These are phyloP conservation scores for Magnusiomyces sp. DNA, from an alignment of 1,139 yeast genomes.

Conservation along the genomic window DNA sequence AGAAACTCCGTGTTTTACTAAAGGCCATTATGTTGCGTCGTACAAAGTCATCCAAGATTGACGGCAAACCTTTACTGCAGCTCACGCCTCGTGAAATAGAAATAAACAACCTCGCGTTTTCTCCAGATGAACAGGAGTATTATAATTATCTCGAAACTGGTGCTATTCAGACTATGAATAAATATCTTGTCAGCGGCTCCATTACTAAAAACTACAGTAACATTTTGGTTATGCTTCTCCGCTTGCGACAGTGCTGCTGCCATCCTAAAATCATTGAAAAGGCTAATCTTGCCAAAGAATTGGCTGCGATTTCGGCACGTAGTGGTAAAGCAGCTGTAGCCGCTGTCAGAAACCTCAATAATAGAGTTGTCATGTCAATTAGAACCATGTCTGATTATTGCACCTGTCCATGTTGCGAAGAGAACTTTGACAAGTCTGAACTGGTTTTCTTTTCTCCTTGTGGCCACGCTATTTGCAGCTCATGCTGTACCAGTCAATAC, in stretches of 20 bases:
- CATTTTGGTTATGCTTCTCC: conserved; percentile 62
- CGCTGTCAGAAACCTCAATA: conserved; percentile 17
- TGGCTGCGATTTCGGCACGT: conserved; percentile 11
- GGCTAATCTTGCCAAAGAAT: conserved; percentile 34
- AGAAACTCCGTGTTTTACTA: conserved; percentile 62
- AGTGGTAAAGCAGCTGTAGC: conserved; percentile 16
- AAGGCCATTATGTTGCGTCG: conserved; percentile 74
- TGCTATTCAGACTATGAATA: conserved; percentile 50
- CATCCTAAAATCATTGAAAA: conserved; percentile 69
- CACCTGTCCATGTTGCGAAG: conserved; percentile 63
- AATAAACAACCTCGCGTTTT: conserved; percentile 44
- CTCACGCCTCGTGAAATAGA: conserved; percentile 58
- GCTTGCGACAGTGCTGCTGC: conserved; percentile 87
- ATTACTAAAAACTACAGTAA: conserved; percentile 40
- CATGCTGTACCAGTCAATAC: conserved; percentile 23
- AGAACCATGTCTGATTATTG: conserved; percentile 28
- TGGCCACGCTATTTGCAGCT: conserved; percentile 29
- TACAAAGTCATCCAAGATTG: conserved; percentile 63
- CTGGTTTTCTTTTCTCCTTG: conserved; percentile 30
- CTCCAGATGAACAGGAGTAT: conserved; percentile 44
- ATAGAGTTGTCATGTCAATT: conserved; percentile 17
- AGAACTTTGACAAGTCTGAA: conserved; percentile 43
- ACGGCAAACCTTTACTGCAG: conserved; percentile 62
- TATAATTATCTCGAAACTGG: conserved; percentile 52
- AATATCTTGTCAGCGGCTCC: conserved; percentile 35